Evolutionary conservation across 177 flowering plant genomes (phyloP), one percentile per base, ranked within the genome.

Genomic region (Vitis hybrid): DNA sequence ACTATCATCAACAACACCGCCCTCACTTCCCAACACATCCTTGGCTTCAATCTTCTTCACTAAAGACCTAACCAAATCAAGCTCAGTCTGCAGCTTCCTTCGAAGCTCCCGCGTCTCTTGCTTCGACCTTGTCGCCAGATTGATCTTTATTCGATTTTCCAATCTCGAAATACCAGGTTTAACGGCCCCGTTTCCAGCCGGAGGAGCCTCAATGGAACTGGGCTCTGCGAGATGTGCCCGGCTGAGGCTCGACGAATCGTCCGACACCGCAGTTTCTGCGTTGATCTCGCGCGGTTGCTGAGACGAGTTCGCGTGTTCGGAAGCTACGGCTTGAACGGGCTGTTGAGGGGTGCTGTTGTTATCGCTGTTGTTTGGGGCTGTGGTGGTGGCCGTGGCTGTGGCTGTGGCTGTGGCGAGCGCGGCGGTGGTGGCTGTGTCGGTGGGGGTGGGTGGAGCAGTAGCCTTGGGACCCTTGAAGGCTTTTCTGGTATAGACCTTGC

Each of bases 81-180:
- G 84, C 78, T 88, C 88, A 64, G 62, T 60, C 75, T 82, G 75
- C 57, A 88, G 84, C 84, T 78, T 86, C 74, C 71, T 82, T 74
- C 80, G 74, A 6, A 86, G 61, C 70, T 88, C 87, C 24, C 75
- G 71, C 58, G 30, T 68, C 82, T 86, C 87, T 69, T 77, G 74
- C 82, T 83, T 86, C 7, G 88, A 66, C 70, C 54, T 77, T 12
- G 70, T 75, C 1, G 71, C 62, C 75, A 85, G 64, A 72, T 70
- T 77, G 3, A 83, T 72, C 72, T 71, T 79, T 13, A 82, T 69
- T 56, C 72, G 65, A 68, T 71, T 62, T 50, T 79, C 87, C 35
- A 35, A 62, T 19, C 66, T 73, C 64, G 19, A 13, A 64, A 60
- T 21, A 19, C 79, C 80, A 2, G n/a, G 32, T 59, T 72, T 67